Evolutionary conservation across 768 basidiomycete species (phyloP).

Genomic region (Naematelia encephala): DNA sequence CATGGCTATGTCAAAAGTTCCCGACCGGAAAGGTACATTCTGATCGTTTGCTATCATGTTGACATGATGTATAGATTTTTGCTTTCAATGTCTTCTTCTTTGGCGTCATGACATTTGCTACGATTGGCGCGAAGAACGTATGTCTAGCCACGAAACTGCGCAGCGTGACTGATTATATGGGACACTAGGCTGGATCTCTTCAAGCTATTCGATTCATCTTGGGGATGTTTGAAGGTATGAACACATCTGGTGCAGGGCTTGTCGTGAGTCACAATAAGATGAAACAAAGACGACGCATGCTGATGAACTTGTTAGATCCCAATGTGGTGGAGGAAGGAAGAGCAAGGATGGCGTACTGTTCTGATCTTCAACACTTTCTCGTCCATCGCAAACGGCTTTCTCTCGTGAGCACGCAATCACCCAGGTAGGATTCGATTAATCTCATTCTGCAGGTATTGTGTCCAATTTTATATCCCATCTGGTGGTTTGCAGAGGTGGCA

Average conservation of each 20-base stretch:
- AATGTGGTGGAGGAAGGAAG: slow-evolving; percentile 32
- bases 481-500: slow-evolving; percentile 24
- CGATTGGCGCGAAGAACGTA: slow-evolving; percentile 16
- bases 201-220: slow-evolving; percentile 26
- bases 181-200: slow-evolving; percentile 8
- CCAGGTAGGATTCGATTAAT: neutral
- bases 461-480: neutral
- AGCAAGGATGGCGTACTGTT: slow-evolving; percentile 32
- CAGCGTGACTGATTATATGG: neutral
- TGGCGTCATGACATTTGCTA: slow-evolving; percentile 20
- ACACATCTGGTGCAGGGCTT: neutral
- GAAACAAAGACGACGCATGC: too few species aligned
- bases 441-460: neutral
- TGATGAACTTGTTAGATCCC: slow-evolving; percentile 2
- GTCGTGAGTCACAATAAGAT: neutral
- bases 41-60: too few species aligned
- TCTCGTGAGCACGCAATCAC: slow-evolving; percentile 14
- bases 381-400: slow-evolving; percentile 33
- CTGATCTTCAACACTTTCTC: slow-evolving; percentile 39
- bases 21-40: slow-evolving; percentile 6
- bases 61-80: too few species aligned
- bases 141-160: too few species aligned
- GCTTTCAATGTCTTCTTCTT: slow-evolving; percentile 11
- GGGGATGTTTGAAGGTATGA: slow-evolving; percentile 29
- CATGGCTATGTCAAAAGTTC: slow-evolving; percentile 7